Percentiles rank a stretch among this genome's conserved stretches.
Evolutionary conservation across 2,329 filamentous ascomycete genomes (phyloP).

Genomic region (Plectosphaerella cucumerina): DNA sequence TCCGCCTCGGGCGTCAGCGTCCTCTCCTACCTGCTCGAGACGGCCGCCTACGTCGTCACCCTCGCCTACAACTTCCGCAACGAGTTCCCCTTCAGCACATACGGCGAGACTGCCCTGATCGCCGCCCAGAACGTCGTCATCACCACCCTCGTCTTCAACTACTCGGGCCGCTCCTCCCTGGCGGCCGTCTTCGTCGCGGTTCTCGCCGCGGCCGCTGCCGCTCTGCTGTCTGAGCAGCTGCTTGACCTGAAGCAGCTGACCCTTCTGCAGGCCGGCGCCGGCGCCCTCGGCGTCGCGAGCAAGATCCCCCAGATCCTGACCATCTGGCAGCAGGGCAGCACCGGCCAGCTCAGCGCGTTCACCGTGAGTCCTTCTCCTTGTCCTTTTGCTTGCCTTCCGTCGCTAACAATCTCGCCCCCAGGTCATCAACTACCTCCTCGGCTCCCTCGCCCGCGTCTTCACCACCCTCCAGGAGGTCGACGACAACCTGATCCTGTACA

Average conservation of each 20-base stretch:
- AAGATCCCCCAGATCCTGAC: slow-evolving; percentile 92
- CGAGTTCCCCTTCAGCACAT: slow-evolving; percentile 93
- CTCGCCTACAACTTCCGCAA: slow-evolving; percentile 91
- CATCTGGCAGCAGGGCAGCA: slow-evolving; percentile 80
- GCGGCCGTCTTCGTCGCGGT: slow-evolving; percentile 77
- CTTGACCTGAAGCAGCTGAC: slow-evolving; percentile 64
- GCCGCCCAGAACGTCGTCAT: slow-evolving; percentile 90
- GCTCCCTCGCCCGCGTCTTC: slow-evolving; percentile 91
- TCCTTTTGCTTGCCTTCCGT: background rate
- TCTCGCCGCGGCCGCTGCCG: slow-evolving; percentile 64
- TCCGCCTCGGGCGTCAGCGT: slow-evolving; percentile 85
- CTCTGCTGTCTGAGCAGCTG: slow-evolving; percentile 64
- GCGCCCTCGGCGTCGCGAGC: slow-evolving; percentile 76
- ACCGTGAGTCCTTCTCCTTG: slow-evolving; percentile 61
- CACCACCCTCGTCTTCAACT: slow-evolving; percentile 79
- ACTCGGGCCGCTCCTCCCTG: slow-evolving; percentile 61
- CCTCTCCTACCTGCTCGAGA: slow-evolving; percentile 90
- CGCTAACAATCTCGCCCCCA: slow-evolving; percentile 29
- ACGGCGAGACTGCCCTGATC: slow-evolving; percentile 90
- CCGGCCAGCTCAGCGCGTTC: slow-evolving; percentile 94
- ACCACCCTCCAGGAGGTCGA: slow-evolving; percentile 97
- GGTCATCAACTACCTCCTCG: slow-evolving; percentile 97
- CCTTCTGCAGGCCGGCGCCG: slow-evolving; percentile 80
- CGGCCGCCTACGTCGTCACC: slow-evolving; percentile 78
- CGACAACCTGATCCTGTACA: slow-evolving; percentile 92